A percentile compares a stretch with the other conserved stretches of the same genome.
Conservation (phyloP, 495 filamentous ascomycete genomes). For the Stereocaulon alpinum region DNA sequence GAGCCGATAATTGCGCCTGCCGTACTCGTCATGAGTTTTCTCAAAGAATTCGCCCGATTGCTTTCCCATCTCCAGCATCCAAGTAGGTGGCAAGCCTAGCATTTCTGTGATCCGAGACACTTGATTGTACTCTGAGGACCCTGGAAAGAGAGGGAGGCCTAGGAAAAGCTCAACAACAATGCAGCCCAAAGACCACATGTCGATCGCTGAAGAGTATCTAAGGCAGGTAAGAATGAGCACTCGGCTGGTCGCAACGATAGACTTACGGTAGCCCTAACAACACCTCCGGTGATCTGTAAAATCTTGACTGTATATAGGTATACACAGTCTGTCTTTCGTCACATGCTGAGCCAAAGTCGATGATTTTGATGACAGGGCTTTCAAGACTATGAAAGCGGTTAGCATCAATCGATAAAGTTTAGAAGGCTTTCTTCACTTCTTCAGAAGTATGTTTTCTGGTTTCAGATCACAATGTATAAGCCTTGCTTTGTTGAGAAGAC, state of each 20-base stretch:
- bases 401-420: conserved; percentile 8
- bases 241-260: background rate
- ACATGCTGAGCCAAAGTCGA: conserved; percentile 98
- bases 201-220: conserved; percentile 95
- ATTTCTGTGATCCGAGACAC: conserved; percentile 96
- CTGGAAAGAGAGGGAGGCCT: conserved; percentile 89
- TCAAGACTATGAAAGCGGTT: conserved; percentile 53
- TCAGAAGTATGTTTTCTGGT: conserved; percentile 94
- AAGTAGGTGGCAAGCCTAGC: conserved; percentile 90
- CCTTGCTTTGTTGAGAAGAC: conserved; percentile 89
- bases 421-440: conserved; percentile 50
- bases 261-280: conserved; percentile 76
- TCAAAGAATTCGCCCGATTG: conserved; percentile 97
- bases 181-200: conserved; percentile 99
- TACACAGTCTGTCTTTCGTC: conserved; percentile 98
- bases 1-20: conserved; percentile 76
- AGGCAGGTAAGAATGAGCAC: conserved; percentile 16
- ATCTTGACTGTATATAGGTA: conserved; percentile 98
- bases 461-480: conserved; percentile 98
- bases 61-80: conserved; percentile 99
- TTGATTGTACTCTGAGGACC: conserved; percentile 98
- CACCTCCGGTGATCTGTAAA: conserved; percentile 96
- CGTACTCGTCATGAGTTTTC: conserved; percentile 85
- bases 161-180: conserved; percentile 98
- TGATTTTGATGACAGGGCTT: conserved; percentile 99